Evolutionary conservation across 2,329 filamentous ascomycete species (phyloP), one percentile per base, ranked within the genome.

Genomic region (Amesomyces nigricolor): DNA sequence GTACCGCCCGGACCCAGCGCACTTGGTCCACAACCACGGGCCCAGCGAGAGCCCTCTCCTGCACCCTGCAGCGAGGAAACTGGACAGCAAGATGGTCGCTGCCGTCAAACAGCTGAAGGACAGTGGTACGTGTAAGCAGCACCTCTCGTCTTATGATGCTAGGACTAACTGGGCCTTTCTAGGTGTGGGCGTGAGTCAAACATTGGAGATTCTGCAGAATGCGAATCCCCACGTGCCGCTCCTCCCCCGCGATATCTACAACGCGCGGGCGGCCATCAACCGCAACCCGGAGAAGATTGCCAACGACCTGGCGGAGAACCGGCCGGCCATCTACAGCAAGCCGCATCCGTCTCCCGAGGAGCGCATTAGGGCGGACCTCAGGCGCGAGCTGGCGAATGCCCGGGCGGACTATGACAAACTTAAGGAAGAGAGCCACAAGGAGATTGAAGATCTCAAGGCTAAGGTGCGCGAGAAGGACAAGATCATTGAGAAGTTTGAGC

Each of bases 11-110:
- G 79, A 85, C 58, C 68, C 74, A 5, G 65, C 73, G 50, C 82
- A 86, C 64, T 70, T 85, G 40, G 69, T 74, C 53, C 83, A 86
- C 67, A 86, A 86, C 63, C 83, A 86, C 63, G 80, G 80, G 0
- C 82, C 83, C 1, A 86, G 83, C 63, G 82, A 86, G 66, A 85
- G 82, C 64, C 82, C 82, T 3, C 78, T 82, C n/a, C 73, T 85
- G 56, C 83, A 86, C 64, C 83, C 83, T 19, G 83, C 83, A 4
- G 83, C 83, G 14, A 75, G 83, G 59, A 86, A 86, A 61, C 70
- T 86, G 43, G 82, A 86, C 63, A 85, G 80, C 65, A 83, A 82
- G 67, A 85, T 85, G 77, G 82, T 86, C 51, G 82, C 82, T 49
- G 81, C 82, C 32, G 83, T 86, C 35, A 86, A 86, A 66, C 75